These are phyloP conservation scores for Mortierella alpina DNA, from an alignment of 192 early-diverging fungal genomes.

Conservation along the genomic window DNA sequence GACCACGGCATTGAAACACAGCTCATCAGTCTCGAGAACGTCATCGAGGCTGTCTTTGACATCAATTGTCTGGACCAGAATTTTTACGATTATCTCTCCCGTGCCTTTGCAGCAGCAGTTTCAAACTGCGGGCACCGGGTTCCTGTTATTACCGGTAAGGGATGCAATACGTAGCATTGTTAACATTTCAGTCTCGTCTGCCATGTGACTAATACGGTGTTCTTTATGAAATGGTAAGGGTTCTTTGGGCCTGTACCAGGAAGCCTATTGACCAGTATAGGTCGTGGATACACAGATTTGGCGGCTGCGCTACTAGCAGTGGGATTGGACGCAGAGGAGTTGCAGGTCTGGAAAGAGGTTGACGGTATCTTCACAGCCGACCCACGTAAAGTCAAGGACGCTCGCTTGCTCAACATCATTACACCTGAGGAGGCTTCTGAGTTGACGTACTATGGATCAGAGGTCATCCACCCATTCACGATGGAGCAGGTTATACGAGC, in stretches of 20 bases:
- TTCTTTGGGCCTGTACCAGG: constrained; percentile 97
- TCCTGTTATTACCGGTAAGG: constrained; percentile 85
- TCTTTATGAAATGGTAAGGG: constrained; percentile 56
- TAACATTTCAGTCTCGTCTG: no score
- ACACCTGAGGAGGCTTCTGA: constrained; percentile 98
- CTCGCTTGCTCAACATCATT: constrained; percentile 88
- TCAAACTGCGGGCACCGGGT: constrained; percentile 70
- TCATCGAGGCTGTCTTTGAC: constrained; percentile 85
- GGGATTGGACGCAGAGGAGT: constrained; percentile 86
- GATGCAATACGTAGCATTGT: not conserved
- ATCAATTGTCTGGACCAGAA: constrained; percentile 82
- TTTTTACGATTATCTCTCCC: constrained; percentile 93
- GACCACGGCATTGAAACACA: constrained; percentile 84
- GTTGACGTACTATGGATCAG: constrained; percentile 94
- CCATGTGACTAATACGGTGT: no score
- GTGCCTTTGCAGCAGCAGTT: constrained; percentile 70
- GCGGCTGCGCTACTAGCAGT: constrained; percentile 95
- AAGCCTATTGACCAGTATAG: constrained; percentile 87
- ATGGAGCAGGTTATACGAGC: constrained; percentile 99
- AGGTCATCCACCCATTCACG: constrained; percentile 98
- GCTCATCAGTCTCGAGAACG: constrained; percentile 88
- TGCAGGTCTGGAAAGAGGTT: constrained; percentile 99
- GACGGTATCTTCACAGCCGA: constrained; percentile 99
- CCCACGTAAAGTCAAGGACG: constrained; percentile 92
- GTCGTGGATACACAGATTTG: constrained; percentile 97